Conservation (phyloP, 441 rosid genomes). For the Corymbia citriodora region DNA sequence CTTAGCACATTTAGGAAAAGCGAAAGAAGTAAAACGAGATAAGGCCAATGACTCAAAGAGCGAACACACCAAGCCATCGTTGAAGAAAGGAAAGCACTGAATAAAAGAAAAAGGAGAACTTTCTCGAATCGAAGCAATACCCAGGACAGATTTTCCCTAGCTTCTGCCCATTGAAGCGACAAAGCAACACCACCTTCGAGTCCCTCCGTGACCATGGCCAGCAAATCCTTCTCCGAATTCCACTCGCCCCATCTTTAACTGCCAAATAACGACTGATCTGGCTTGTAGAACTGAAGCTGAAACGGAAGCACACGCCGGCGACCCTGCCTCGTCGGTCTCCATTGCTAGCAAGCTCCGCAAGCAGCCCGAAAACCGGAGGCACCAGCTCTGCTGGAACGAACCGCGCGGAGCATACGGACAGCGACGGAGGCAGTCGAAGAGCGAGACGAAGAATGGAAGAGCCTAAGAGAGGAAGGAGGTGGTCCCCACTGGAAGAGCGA, state of each 20-base stretch:
- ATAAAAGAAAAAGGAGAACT: not conserved
- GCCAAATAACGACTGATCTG: not conserved
- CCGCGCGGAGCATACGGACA: not conserved
- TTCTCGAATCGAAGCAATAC: not conserved
- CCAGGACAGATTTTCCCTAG: not conserved
- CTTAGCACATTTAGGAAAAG: not conserved
- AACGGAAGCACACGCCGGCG: not conserved
- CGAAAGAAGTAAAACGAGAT: not conserved
- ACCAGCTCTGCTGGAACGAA: rapidly evolving
- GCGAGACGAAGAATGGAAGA: not conserved
- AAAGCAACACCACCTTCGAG: too few relatives aligned
- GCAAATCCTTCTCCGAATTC: not conserved
- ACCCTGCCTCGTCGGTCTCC: not conserved
- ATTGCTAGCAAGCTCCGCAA: not conserved
- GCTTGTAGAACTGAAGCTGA: not conserved
- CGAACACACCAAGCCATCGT: not conserved
- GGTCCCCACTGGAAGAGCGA: too few relatives aligned
- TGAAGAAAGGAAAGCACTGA: not conserved
- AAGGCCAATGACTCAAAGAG: not conserved
- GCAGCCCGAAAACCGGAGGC: not conserved
- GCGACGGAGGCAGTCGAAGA: not conserved
- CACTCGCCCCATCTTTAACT: not conserved
- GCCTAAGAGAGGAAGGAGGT: too few relatives aligned
- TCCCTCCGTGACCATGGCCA: not conserved
- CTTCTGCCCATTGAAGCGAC: not conserved